A percentile compares a stretch with the other conserved stretches of the same genome.
These are phyloP conservation scores for Candida coleopterorum DNA, from an alignment of 805 yeast genomes.

Conservation along the genomic window DNA sequence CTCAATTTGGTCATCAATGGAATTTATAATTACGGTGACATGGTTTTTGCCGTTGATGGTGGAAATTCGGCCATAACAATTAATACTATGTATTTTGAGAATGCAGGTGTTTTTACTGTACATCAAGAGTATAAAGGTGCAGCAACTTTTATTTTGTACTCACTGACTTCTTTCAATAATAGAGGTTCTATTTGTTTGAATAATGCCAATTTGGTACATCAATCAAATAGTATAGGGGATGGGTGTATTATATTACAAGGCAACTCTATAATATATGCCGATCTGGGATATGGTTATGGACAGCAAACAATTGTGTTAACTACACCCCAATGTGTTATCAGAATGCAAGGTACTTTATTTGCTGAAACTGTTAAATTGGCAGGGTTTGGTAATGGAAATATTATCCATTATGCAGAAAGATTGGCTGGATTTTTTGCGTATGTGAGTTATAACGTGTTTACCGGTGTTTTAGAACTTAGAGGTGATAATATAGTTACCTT, in stretches of 20 bases:
- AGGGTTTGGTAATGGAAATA: conserved; percentile 1
- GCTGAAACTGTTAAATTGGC: neutral
- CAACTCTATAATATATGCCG: neutral
- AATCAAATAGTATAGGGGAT: neutral
- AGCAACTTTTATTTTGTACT: too few species aligned
- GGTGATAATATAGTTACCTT: too few species aligned
- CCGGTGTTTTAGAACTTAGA: neutral
- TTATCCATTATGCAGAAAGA: neutral
- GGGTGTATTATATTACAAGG: neutral
- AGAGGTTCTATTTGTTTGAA: neutral
- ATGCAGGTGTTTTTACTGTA: too few species aligned
- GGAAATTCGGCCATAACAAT: too few species aligned
- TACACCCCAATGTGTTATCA: too few species aligned
- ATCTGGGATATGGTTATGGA: neutral
- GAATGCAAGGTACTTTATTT: too few species aligned
- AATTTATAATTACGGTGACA: too few species aligned
- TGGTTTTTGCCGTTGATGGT: too few species aligned
- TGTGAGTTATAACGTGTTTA: neutral
- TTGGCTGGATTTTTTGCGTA: neutral
- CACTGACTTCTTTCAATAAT: neutral
- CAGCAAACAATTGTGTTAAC: neutral
- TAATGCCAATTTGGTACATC: neutral
- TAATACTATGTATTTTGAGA: too few species aligned
- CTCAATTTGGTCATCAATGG: too few species aligned
- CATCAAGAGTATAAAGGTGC: too few species aligned